These are phyloP conservation scores for Fusarium sublunatum DNA, from an alignment of 2,329 filamentous ascomycete genomes.

Conservation along the genomic window DNA sequence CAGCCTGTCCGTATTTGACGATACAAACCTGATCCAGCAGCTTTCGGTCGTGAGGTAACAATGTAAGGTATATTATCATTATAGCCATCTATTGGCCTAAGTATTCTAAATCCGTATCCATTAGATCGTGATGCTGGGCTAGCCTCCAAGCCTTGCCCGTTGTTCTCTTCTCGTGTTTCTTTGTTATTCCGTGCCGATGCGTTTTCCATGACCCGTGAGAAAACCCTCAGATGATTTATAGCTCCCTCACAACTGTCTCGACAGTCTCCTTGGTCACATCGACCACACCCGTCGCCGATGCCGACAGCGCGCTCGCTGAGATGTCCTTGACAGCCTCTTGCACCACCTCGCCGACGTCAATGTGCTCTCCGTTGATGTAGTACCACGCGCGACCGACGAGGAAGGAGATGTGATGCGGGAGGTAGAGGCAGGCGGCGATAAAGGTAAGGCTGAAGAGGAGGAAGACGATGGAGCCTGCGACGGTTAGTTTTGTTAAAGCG, in stretches of 20 bases:
- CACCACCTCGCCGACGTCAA: constrained; percentile 56
- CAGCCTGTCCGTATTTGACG: not conserved
- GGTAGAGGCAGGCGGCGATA: constrained; percentile 89
- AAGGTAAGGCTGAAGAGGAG: constrained; percentile 86
- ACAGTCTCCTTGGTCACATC: constrained; percentile 43
- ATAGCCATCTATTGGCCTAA: constrained; percentile 31
- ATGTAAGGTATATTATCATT: constrained; percentile 39
- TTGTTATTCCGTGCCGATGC: not conserved
- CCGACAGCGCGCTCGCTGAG: constrained; percentile 47
- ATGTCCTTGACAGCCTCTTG: constrained; percentile 50
- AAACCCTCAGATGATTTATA: constrained; percentile 40
- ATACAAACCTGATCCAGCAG: not conserved
- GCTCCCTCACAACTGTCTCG: constrained; percentile 49
- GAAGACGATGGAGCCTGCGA: constrained; percentile 89
- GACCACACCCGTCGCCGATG: constrained; percentile 41
- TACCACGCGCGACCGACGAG: constrained; percentile 90
- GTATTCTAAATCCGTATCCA: constrained; percentile 34
- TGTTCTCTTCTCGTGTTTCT: not conserved
- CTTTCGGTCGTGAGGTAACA: not conserved
- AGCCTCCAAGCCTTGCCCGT: constrained; percentile 3
- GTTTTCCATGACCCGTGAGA: not conserved
- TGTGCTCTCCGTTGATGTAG: constrained; percentile 88
- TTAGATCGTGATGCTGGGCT: constrained; percentile 34
- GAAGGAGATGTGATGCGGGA: constrained; percentile 88
- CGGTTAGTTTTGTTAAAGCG: constrained; percentile 46